Evolutionary conservation across 495 filamentous ascomycete species (phyloP).

Genomic region (Aspergillus haitiensis): DNA sequence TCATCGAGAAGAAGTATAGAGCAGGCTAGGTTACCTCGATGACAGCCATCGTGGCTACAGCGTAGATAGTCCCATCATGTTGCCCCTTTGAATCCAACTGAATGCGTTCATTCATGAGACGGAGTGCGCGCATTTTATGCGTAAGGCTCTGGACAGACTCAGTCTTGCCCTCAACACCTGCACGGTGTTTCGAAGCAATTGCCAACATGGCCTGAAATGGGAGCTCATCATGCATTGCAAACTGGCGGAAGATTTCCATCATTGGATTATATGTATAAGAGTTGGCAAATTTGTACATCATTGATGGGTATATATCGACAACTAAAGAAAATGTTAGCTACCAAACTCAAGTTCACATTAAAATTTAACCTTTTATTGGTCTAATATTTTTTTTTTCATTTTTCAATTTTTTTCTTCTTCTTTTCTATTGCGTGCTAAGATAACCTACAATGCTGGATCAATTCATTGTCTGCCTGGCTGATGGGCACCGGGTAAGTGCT

Average conservation of each 20-base stretch:
- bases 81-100: conserved; percentile 23
- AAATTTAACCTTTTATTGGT: not conserved
- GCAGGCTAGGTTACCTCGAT: conserved; percentile 27
- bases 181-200: conserved; percentile 33
- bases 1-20: not conserved
- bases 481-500: conserved; percentile 27
- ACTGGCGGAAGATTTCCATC: conserved; percentile 32
- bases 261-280: conserved; percentile 27
- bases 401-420: not conserved
- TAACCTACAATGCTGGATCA: conserved; percentile 34
- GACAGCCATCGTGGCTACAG: conserved; percentile 36
- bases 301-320: conserved; percentile 32
- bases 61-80: conserved; percentile 31
- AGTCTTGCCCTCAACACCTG: conserved; percentile 29
- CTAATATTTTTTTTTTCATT: not conserved
- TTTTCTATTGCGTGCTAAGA: not conserved
- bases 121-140: conserved; percentile 32
- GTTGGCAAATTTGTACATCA: conserved; percentile 35
- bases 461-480: conserved; percentile 25
- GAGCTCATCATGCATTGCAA: conserved; percentile 29
- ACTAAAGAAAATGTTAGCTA: conserved; percentile 15
- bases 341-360: conserved; percentile 12
- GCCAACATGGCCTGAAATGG: conserved; percentile 36
- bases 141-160: conserved; percentile 35
- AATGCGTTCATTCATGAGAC: conserved; percentile 33